Conservation (phyloP, 257 asterid species). For the Nyctanthes arbortristis region DNA sequence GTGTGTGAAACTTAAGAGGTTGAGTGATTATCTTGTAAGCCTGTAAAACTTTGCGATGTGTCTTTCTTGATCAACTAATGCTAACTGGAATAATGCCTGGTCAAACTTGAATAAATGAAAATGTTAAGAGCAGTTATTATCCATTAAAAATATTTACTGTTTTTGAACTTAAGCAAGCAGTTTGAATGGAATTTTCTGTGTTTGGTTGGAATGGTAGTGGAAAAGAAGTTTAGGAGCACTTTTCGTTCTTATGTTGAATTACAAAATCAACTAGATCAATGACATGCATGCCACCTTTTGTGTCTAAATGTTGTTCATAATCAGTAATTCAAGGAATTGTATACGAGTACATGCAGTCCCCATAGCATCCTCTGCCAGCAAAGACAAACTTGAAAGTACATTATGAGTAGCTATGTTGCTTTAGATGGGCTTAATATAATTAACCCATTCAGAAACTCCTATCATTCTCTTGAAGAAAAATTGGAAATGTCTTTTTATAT, state of each 20-base stretch:
- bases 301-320: constrained; percentile 21
- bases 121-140: neutral
- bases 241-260: neutral
- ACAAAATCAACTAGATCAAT: neutral
- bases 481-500: neutral
- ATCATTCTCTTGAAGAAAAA: constrained; percentile 22
- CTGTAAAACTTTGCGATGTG: neutral
- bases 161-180: neutral
- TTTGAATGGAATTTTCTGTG: neutral
- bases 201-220: neutral
- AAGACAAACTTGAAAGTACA: neutral
- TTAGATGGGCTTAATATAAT: neutral
- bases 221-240: neutral
- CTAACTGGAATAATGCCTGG: constrained; percentile 15
- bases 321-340: constrained; percentile 7
- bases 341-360: constrained; percentile 5
- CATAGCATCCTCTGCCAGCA: neutral
- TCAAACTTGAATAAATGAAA: neutral
- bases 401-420: neutral
- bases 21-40: neutral
- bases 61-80: neutral
- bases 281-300: neutral
- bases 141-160: neutral
- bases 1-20: constrained; percentile 45
- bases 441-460: neutral